These are phyloP conservation scores for Aspergillus fructus DNA, from an alignment of 2,329 filamentous ascomycete species.

Conservation along the genomic window DNA sequence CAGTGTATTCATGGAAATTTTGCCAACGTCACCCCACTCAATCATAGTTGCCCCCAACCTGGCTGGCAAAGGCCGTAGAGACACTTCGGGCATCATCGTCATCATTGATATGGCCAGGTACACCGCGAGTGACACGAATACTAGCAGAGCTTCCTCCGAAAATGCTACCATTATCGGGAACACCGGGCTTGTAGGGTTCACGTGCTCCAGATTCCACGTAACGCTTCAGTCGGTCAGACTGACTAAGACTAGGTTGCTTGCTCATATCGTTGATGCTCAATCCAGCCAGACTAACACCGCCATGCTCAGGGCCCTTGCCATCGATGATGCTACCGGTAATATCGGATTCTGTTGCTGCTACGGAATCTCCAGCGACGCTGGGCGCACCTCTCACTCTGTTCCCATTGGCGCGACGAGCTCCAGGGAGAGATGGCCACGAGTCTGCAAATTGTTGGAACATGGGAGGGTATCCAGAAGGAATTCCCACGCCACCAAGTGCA, in stretches of 20 bases:
- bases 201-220: constrained; percentile 86
- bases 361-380: constrained; percentile 86
- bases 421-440: constrained; percentile 80
- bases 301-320: constrained; percentile 70
- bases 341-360: constrained; percentile 89
- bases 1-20: constrained; percentile 14
- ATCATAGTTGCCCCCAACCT: constrained; percentile 71
- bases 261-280: constrained; percentile 69
- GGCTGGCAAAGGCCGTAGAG: constrained; percentile 94
- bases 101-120: constrained; percentile 47
- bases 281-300: constrained; percentile 86
- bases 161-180: constrained; percentile 61
- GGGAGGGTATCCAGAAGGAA: constrained; percentile 80
- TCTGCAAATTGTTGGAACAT: constrained; percentile 97
- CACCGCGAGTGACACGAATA: constrained; percentile 49
- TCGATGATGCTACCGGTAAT: constrained; percentile 74
- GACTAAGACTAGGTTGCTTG: constrained; percentile 72
- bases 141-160: constrained; percentile 61
- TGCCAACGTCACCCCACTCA: constrained; percentile 39
- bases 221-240: constrained; percentile 88
- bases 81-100: constrained; percentile 97
- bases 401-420: constrained; percentile 63
- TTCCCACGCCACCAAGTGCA: constrained; percentile 78
- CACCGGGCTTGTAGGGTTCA: constrained; percentile 51
- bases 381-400: constrained; percentile 66